Conservation (phyloP, 495 filamentous ascomycete genomes). For the Trichocladium uniseriatum region DNA sequence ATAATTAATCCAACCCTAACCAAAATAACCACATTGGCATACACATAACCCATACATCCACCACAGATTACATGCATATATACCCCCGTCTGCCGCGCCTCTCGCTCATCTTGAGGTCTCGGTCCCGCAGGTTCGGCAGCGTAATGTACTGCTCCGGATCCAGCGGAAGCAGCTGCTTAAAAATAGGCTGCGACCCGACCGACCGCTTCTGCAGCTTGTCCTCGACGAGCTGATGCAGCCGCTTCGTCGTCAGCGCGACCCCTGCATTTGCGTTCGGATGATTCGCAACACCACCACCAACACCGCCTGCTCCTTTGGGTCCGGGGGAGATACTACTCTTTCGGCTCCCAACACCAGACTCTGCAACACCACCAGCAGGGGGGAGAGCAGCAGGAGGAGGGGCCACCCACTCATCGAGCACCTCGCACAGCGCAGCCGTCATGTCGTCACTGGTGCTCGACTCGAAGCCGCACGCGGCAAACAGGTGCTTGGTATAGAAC, state of each 20-base stretch:
- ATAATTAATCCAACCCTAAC: too few species aligned
- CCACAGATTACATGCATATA: too few species aligned
- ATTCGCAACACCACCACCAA: background rate
- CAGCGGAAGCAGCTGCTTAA: conserved; percentile 27
- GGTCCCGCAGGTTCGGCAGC: conserved; percentile 17
- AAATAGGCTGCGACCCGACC: conserved; percentile 25
- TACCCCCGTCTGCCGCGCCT: conserved; percentile 5
- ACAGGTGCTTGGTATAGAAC: conserved; percentile 27
- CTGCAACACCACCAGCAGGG: too few species aligned
- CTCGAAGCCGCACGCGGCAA: conserved; percentile 30
- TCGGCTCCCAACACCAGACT: too few species aligned
- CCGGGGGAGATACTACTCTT: background rate
- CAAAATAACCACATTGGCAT: too few species aligned
- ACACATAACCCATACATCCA: too few species aligned
- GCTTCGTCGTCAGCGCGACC: conserved; percentile 20
- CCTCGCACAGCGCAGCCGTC: conserved; percentile 27
- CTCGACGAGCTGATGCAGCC: conserved; percentile 29
- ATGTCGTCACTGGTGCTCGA: conserved; percentile 29
- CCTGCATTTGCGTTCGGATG: background rate
- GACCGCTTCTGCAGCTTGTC: conserved; percentile 21
- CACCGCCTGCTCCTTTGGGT: background rate
- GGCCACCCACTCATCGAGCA: conserved; percentile 17
- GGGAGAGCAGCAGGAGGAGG: too few species aligned
- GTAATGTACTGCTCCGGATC: conserved; percentile 29
- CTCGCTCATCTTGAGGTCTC: background rate